These are phyloP conservation scores for Coniferiporia weirii DNA, from an alignment of 1,284 basidiomycete genomes.

Conservation along the genomic window DNA sequence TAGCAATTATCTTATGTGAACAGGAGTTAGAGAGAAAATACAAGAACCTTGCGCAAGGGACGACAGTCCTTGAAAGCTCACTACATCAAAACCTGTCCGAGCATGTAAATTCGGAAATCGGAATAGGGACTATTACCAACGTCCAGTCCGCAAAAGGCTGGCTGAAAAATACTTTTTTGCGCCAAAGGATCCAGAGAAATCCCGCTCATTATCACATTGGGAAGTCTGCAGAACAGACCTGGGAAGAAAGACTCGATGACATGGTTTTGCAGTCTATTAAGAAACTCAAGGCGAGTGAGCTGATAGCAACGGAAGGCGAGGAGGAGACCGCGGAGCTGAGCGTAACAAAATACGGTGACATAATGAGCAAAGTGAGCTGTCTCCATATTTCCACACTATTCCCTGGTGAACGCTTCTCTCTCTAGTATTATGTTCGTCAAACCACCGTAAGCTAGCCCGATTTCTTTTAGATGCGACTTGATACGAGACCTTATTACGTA, in stretches of 20 bases:
- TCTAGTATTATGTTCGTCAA: constrained; percentile 68
- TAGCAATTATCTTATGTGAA: constrained; percentile 79
- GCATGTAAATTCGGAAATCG: constrained; percentile 91
- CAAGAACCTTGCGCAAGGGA: constrained; percentile 55
- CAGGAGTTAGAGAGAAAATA: constrained; percentile 70
- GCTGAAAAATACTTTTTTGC: constrained; percentile 80
- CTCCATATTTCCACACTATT: background rate
- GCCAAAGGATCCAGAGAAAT: constrained; percentile 78
- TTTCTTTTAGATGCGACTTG: background rate
- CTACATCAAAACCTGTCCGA: constrained; percentile 81
- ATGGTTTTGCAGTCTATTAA: constrained; percentile 64
- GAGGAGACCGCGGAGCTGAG: constrained; percentile 35
- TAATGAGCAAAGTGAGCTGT: constrained; percentile 72
- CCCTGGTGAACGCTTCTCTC: background rate
- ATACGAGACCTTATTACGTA: constrained; percentile 27
- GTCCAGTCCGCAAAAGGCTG: constrained; percentile 69
- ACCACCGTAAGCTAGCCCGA: constrained; percentile 20
- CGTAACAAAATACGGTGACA: constrained; percentile 72
- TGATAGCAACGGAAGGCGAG: constrained; percentile 43
- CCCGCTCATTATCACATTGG: constrained; percentile 68
- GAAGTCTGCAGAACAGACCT: constrained; percentile 53
- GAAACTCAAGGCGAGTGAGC: constrained; percentile 50
- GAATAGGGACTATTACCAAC: constrained; percentile 72
- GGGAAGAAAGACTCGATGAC: constrained; percentile 65
- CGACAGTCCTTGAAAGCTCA: constrained; percentile 77